Evolutionary conservation across 164 flowering plant genomes (phyloP), one percentile per base, ranked within the genome.

Genomic region (Pachysandra terminalis): DNA sequence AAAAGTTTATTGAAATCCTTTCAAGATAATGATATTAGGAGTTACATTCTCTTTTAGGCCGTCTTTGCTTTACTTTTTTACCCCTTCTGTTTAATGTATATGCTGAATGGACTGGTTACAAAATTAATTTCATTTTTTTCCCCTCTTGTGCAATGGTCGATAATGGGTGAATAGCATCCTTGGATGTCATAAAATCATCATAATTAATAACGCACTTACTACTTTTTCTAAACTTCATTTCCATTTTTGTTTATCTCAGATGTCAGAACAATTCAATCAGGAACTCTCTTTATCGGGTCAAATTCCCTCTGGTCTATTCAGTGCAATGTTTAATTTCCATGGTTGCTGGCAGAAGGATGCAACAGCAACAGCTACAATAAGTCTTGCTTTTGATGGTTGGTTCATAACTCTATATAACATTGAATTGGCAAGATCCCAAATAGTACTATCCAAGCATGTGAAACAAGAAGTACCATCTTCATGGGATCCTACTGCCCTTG

Each of bases 261-360:
- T 94, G 98, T 85, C 97, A 28, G 96, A 88, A 80, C 88, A 75
- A 32, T 86, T 88, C 76, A 94, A 94, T 68, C 87, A 81, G 71
- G 90, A 85, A 22, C 71, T 83, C 3, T 78, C 87, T 25, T 75
- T 94, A 40, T 76, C 90, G 0, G 95, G 97, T 7, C 90, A 90
- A 81, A 88, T 91, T 48, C 98, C 98, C 0, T 80, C 83, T 13
- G 98, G 97, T 1, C 59, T 67, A 3, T 94, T 91, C 73, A 91
- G 90, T 73, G 27, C 86, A 22, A 82, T 85, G 90, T 94, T 94
- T 65, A 71, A 65, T 68, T 87, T 86, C 75, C 85, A 71, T 32
- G 86, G 85, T 10, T 73, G 84, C 67, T 90, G 97, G 98, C 91
- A 84, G 75, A 88, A 84, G 62, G 98, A 94, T 77, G 91, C 93